These are phyloP conservation scores for Moesziomyces aphidis DNA, from an alignment of 1,284 basidiomycete genomes.

Conservation along the genomic window DNA sequence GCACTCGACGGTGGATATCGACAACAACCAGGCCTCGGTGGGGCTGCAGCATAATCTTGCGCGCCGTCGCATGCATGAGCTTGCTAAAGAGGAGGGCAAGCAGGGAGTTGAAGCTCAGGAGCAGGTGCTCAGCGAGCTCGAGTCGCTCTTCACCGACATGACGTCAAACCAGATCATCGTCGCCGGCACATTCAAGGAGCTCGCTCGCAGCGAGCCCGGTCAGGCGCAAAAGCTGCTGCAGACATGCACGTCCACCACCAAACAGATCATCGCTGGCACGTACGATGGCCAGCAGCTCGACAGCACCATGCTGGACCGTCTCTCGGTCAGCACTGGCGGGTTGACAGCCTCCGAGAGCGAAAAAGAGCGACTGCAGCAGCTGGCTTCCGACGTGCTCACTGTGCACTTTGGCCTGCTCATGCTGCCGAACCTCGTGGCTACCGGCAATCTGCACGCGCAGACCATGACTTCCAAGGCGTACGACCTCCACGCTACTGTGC, in stretches of 20 bases:
- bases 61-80: slow-evolving; percentile 26
- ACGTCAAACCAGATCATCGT: slow-evolving; percentile 38
- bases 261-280: slow-evolving; percentile 12
- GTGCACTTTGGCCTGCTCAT: slow-evolving; percentile 28
- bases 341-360: slow-evolving; percentile 8
- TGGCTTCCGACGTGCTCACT: slow-evolving; percentile 28
- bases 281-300: slow-evolving; percentile 12
- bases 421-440: slow-evolving; percentile 19
- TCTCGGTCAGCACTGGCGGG: slow-evolving; percentile 7
- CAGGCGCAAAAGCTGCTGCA: slow-evolving; percentile 14
- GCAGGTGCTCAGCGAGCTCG: slow-evolving; percentile 18
- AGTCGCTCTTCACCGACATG: slow-evolving; percentile 29
- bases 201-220: slow-evolving; percentile 1
- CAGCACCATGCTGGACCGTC: not conserved
- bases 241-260: slow-evolving; percentile 3
- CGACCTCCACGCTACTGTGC: slow-evolving; percentile 13
- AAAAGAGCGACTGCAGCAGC: slow-evolving; percentile 10
- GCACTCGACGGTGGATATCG: slow-evolving; percentile 21
- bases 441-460: slow-evolving; percentile 27
- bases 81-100: not conserved
- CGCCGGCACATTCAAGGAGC: slow-evolving; percentile 2
- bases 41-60: slow-evolving; percentile 28
- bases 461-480: slow-evolving; percentile 25
- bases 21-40: slow-evolving; percentile 30
- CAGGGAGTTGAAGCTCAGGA: not conserved